Evolutionary conservation across 768 basidiomycete genomes (phyloP).

Genomic region (Dentipellis sp.): DNA sequence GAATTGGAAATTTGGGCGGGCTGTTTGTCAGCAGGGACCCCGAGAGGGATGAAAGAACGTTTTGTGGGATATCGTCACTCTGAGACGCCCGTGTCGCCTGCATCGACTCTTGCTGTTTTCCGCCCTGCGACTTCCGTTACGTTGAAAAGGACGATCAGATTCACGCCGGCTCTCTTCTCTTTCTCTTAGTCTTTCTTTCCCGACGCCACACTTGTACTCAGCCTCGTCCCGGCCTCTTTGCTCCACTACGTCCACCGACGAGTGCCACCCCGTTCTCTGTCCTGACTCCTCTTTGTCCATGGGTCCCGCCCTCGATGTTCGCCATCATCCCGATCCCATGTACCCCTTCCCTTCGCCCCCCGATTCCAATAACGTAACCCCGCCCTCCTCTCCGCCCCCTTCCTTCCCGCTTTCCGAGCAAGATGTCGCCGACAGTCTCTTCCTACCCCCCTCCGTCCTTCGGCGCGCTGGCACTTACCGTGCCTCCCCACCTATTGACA

Average conservation of each 20-base stretch:
- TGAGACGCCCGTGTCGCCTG: neutral
- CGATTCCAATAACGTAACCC: conserved; percentile 8
- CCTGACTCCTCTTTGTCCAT: neutral
- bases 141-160: neutral
- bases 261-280: neutral
- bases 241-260: neutral
- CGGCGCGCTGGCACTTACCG: conserved; percentile 4
- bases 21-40: neutral
- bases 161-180: neutral
- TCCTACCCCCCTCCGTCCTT: neutral
- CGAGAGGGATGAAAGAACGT: neutral
- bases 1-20: neutral
- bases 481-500: neutral
- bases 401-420: neutral
- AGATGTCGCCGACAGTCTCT: neutral
- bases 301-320: neutral
- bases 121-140: neutral
- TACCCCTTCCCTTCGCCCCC: conserved; percentile 1
- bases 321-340: neutral
- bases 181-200: neutral
- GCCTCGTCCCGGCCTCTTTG: neutral
- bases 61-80: neutral
- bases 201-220: neutral
- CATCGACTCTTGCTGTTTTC: neutral
- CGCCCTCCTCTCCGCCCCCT: conserved; percentile 3